Evolutionary conservation across 2,329 filamentous ascomycete genomes (phyloP), one percentile per base, ranked within the genome.

Genomic region (Xylaria sp.): DNA sequence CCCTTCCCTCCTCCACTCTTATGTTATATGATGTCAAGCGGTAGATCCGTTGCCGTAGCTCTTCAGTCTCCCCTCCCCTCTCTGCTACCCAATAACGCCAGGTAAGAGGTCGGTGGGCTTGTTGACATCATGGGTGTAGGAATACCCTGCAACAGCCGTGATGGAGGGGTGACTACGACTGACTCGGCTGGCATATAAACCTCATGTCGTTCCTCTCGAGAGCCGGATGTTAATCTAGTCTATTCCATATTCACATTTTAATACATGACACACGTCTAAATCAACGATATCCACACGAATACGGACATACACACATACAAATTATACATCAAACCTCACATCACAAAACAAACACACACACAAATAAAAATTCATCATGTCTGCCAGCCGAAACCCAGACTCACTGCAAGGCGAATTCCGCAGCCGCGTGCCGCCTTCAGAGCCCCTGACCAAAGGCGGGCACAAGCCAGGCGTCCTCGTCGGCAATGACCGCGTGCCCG

Each of bases 381-480:
- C 69, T 9, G 70, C 68, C 42, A 64, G 25, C 15, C 53, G 63
- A 67, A 87, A 88, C 74, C 72, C 81, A 45, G 79, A 87, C 23
- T 81, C 85, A 28, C 75, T 87, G 66, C 80, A 85, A 71, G 85
- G 84, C 70, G 79, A 87, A 70, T 88, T 90, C 73, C 76, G 79
- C 67, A 80, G 82, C 64, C 79, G 78, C 21, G 78, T 85, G 1
- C 76, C 79, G 11, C 82, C 79, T 7, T 77, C 82, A 3, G 79
- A 84, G 68, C 87, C 86, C 14, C 70, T 86, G 46, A 82, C 80
- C 28, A 83, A 76, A 33, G 78, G 80, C 52, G 85, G 86, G 19
- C 89, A 92, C 75, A 81, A 87, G 72, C 83, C 84, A 3, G 89
- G 89, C 55, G 79, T 82, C 68, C 82, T 85, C 64, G 82, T 86